Conservation (phyloP, 2,329 filamentous ascomycete genomes). For the Phialophora expanda region DNA sequence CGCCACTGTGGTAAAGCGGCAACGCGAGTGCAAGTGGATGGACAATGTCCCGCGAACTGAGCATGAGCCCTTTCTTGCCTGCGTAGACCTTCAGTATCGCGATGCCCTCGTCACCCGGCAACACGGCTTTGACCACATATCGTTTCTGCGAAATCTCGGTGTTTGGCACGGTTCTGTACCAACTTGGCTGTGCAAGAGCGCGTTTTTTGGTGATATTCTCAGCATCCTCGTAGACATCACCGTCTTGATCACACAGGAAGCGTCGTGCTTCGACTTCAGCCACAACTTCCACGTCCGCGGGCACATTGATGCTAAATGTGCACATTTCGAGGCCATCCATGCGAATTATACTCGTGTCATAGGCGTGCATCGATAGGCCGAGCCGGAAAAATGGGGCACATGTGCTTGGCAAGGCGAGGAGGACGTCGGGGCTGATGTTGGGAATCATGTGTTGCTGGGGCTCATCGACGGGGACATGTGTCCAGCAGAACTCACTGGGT, state of each 20-base stretch:
- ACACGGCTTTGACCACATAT: conserved; percentile 88
- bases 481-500: conserved; percentile 91
- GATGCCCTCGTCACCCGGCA: conserved; percentile 89
- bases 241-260: conserved; percentile 81
- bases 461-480: conserved; percentile 86
- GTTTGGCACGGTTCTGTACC: conserved; percentile 67
- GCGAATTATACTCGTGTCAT: conserved; percentile 83
- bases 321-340: conserved; percentile 93
- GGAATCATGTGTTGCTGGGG: conserved; percentile 93
- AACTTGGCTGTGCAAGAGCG: conserved; percentile 88
- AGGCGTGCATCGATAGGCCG: conserved; percentile 78
- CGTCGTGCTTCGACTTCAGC: conserved; percentile 88
- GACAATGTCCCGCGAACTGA: conserved; percentile 94
- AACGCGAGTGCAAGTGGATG: conserved; percentile 87
- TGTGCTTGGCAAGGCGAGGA: conserved; percentile 83
- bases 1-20: conserved; percentile 87
- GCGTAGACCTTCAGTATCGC: conserved; percentile 90
- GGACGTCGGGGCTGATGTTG: conserved; percentile 79
- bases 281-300: conserved; percentile 85
- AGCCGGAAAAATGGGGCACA: conserved; percentile 89
- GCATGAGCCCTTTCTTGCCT: conserved; percentile 93
- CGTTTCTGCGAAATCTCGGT: conserved; percentile 65
- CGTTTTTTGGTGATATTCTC: conserved; percentile 78
- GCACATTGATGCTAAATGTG: conserved; percentile 85
- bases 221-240: conserved; percentile 91